Evolutionary conservation across 202 grass and related monocot species (phyloP).

Genomic region (Carex arenaria): DNA sequence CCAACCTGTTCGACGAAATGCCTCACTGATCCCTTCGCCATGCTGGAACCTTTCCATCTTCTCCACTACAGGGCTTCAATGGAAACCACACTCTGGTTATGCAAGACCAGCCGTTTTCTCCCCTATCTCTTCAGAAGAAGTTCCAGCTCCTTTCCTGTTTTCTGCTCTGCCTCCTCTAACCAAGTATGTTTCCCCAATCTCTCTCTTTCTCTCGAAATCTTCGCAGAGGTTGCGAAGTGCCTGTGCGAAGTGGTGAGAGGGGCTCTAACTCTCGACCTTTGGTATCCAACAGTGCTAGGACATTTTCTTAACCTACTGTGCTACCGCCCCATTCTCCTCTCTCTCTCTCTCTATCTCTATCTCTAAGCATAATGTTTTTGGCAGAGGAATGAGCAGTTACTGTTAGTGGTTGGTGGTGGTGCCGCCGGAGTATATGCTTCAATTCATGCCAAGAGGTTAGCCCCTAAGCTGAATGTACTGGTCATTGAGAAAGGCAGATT

Average conservation of each 20-base stretch:
- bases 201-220: neutral
- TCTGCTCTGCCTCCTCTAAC: slow-evolving; percentile 1
- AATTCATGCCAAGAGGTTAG: slow-evolving; percentile 64
- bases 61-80: neutral
- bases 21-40: neutral
- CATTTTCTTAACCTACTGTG: no score
- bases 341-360: neutral
- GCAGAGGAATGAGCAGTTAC: slow-evolving; percentile 23
- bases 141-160: neutral
- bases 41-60: neutral
- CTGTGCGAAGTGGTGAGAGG: no score
- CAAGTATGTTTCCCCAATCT: neutral
- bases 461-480: slow-evolving; percentile 61
- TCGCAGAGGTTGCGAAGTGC: no score
- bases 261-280: no score
- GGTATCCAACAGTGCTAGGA: no score
- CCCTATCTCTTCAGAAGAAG: neutral
- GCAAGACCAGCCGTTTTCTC: neutral
- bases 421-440: slow-evolving; percentile 84
- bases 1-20: slow-evolving; percentile 17
- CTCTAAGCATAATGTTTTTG: neutral
- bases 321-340: neutral
- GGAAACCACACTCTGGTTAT: neutral
- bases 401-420: slow-evolving; percentile 81
- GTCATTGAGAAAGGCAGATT: slow-evolving; percentile 82